A percentile compares a stretch with the other conserved stretches of the same genome.
Evolutionary conservation across 768 basidiomycete genomes (phyloP).

Genomic region (Pilatotrama ljubarskyi): DNA sequence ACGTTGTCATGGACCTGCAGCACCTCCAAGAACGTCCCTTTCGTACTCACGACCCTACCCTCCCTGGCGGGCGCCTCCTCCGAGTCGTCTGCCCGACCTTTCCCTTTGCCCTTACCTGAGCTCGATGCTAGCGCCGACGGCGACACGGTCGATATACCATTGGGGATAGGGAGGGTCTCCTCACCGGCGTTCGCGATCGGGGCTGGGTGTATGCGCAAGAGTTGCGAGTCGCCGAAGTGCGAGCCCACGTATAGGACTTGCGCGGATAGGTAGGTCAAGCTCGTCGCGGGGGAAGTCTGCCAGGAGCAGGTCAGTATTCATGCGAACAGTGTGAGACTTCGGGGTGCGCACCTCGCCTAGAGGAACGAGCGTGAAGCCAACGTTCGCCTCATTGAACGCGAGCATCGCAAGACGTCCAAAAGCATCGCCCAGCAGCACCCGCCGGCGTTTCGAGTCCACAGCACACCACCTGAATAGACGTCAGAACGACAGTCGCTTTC

Average conservation of each 20-base stretch:
- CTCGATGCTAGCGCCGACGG: constrained; percentile 33
- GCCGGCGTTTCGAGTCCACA: constrained; percentile 45
- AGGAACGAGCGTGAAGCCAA: constrained; percentile 55
- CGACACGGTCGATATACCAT: constrained; percentile 45
- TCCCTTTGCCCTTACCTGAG: constrained; percentile 39
- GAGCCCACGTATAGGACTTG: constrained; percentile 80
- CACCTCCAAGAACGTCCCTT: constrained; percentile 59
- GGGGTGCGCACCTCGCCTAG: constrained; percentile 72
- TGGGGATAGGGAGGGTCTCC: constrained; percentile 54
- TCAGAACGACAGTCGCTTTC: neutral
- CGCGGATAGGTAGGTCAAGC: constrained; percentile 69
- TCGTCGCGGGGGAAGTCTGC: constrained; percentile 70
- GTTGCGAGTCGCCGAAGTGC: constrained; percentile 77
- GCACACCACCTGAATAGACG: constrained; percentile 47
- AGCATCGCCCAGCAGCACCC: constrained; percentile 65
- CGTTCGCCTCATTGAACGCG: constrained; percentile 47
- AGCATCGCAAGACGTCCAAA: constrained; percentile 73
- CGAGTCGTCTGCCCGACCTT: constrained; percentile 27
- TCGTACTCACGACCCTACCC: constrained; percentile 51
- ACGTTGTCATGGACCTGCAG: constrained; percentile 72
- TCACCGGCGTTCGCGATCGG: constrained; percentile 42
- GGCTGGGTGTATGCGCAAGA: constrained; percentile 56
- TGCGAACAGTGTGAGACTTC: neutral
- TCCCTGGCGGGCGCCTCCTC: constrained; percentile 37
- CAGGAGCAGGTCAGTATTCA: constrained; percentile 2